These are phyloP conservation scores for Ascocoryne sarcoides DNA, from an alignment of 2,329 filamentous ascomycete species.

Conservation along the genomic window DNA sequence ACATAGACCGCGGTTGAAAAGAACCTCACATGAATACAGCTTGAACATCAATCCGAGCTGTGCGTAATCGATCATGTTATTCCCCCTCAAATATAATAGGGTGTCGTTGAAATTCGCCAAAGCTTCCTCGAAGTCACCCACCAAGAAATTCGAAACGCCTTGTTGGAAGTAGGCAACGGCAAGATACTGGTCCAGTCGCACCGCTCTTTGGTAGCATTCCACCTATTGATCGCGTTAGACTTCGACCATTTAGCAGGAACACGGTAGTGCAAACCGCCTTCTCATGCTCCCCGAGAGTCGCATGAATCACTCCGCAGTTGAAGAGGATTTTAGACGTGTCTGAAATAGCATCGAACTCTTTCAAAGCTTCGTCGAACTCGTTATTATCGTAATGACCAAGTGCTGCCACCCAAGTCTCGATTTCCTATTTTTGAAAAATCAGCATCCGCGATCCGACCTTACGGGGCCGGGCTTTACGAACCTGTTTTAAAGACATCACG, in stretches of 20 bases:
- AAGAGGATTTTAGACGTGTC: slow-evolving; percentile 98
- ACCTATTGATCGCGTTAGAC: slow-evolving; percentile 50
- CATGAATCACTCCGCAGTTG: slow-evolving; percentile 96
- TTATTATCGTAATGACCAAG: slow-evolving; percentile 91
- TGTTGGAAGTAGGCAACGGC: slow-evolving; percentile 98
- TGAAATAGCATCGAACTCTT: slow-evolving; percentile 74
- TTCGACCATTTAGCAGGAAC: not conserved
- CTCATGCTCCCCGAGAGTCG: slow-evolving; percentile 90
- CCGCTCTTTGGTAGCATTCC: slow-evolving; percentile 87
- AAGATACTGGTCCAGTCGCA: slow-evolving; percentile 86
- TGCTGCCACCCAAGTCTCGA: slow-evolving; percentile 95
- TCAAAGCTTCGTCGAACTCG: slow-evolving; percentile 85
- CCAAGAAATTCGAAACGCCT: slow-evolving; percentile 93
- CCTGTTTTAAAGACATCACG: slow-evolving; percentile 36
- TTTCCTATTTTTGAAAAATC: slow-evolving; percentile 57
- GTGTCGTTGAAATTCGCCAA: slow-evolving; percentile 99
- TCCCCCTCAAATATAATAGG: slow-evolving; percentile 84
- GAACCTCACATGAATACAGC: slow-evolving; percentile 90
- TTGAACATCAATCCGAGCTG: slow-evolving; percentile 94
- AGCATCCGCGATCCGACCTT: slow-evolving; percentile 6
- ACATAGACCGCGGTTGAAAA: slow-evolving; percentile 95
- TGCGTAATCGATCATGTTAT: slow-evolving; percentile 96
- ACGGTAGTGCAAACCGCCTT: slow-evolving; percentile 63
- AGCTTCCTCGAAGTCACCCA: slow-evolving; percentile 95
- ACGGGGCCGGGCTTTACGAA: slow-evolving; percentile 19